A percentile compares a stretch with the other conserved stretches of the same genome.
These are phyloP conservation scores for Danielia oregonensis DNA, from an alignment of 805 yeast species.

Conservation along the genomic window DNA sequence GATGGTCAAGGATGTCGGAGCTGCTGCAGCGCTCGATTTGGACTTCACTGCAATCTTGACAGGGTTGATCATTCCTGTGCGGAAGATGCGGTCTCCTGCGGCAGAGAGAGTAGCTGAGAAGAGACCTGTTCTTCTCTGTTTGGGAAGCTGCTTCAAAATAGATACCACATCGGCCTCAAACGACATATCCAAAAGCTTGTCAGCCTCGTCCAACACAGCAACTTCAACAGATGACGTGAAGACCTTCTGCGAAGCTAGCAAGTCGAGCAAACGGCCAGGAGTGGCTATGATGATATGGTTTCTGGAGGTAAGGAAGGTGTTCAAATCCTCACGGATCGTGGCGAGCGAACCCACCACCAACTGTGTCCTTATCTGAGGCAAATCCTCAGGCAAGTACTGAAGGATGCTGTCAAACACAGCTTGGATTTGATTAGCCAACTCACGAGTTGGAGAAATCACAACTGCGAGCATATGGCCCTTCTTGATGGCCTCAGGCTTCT, in stretches of 20 bases:
- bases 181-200: conserved; percentile 74
- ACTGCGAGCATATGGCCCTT: conserved; percentile 71
- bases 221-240: conserved; percentile 64
- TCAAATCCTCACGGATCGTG: conserved; percentile 68
- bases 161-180: conserved; percentile 65
- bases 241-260: conserved; percentile 56
- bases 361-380: conserved; percentile 48
- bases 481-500: conserved; percentile 31
- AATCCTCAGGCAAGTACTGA: conserved; percentile 51
- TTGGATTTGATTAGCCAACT: conserved; percentile 67
- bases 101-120: conserved; percentile 91
- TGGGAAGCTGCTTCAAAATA: conserved; percentile 70
- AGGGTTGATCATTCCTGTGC: conserved; percentile 91
- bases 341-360: conserved; percentile 61
- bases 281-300: conserved; percentile 87
- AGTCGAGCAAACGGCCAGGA: conserved; percentile 84
- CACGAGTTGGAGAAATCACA: conserved; percentile 72
- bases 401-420: conserved; percentile 60
- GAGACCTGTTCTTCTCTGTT: conserved; percentile 89
- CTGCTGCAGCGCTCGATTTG: conserved; percentile 27
- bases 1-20: conserved; percentile 64
- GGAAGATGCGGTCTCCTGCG: conserved; percentile 74
- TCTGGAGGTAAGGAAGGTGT: conserved; percentile 44
- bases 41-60: conserved; percentile 79
- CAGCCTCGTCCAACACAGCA: conserved; percentile 89